Base-by-base conservation (phyloP, 768 basidiomycete species). In the Boletellus ananas region DNA sequence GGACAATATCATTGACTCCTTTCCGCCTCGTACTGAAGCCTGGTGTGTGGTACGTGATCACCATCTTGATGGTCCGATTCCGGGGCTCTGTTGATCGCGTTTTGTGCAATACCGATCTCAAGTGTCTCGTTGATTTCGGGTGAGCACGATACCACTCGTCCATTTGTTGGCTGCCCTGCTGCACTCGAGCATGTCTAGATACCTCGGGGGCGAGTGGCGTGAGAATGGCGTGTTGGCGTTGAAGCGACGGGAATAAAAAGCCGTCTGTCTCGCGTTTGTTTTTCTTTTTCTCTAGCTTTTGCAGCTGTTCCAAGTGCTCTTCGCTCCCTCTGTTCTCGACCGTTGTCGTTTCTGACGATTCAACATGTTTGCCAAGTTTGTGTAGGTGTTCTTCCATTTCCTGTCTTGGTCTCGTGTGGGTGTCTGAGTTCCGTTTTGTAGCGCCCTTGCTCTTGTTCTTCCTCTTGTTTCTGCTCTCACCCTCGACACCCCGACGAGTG, bases 291-390 rank as follows among this genome's bases (percentile, higher is more conserved):
- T 27, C 25, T 8, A 27, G 25, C 25, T 27, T 8, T 27, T 8
- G 25, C 25, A 27, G 8, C 4, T 27, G 25, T 27, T 8, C n/a
- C n/a, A n/a, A n/a, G n/a, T n/a, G n/a, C n/a, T n/a, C n/a, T n/a
- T 27, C 8, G 25, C 25, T 27, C 46, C 51, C 63, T 49, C 49
- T 14, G 34, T 33, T 40, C 46, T 2, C 35, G 16, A 3, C 20
- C 25, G 43, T 52, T 38, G 21, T 33, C 20, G n/a, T 38, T 58
- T 29, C 51, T 59, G 49, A 55, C 56, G 60, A 43, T 18, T 44
- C 56, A 75, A 60, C 63, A 83, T 84, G 81, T 72, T 80, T 57
- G 64, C 61, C 58, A 74, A 75, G 58, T 64, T 81, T 62, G 68
- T 65, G 81, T 80, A 44, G 13, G 75, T 63, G 17, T 34, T 1